Conservation (phyloP, 805 yeast genomes). For the Wickerhamomyces bisporus region DNA sequence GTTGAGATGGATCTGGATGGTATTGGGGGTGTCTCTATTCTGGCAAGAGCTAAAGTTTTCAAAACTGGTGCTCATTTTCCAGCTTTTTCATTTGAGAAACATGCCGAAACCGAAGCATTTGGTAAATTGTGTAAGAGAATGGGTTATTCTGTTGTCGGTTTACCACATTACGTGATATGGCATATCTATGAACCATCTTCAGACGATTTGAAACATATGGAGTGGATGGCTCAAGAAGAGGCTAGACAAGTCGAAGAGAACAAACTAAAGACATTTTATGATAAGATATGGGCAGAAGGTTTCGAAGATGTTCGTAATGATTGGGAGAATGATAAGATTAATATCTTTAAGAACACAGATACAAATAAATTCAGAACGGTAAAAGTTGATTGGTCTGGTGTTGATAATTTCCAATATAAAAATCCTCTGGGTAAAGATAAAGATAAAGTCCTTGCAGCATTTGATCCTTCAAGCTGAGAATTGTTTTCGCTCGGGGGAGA, state of each 20-base stretch:
- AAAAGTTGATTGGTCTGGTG: constrained; percentile 69
- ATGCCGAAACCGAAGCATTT: constrained; percentile 97
- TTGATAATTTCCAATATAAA: constrained; percentile 30
- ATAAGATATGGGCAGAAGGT: constrained; percentile 71
- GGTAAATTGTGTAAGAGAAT: constrained; percentile 84
- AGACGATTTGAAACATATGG: constrained; percentile 86
- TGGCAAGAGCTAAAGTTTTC: constrained; percentile 85
- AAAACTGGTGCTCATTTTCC: constrained; percentile 93
- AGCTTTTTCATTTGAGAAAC: constrained; percentile 91
- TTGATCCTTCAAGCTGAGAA: constrained; percentile 19
- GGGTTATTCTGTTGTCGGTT: constrained; percentile 86
- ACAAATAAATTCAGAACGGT: constrained; percentile 41
- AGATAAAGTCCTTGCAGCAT: constrained; percentile 26
- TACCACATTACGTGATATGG: constrained; percentile 96
- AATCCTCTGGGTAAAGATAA: constrained; percentile 19
- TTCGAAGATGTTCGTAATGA: constrained; percentile 69
- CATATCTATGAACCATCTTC: constrained; percentile 93
- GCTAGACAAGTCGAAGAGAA: constrained; percentile 59
- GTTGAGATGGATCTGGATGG: constrained; percentile 94
- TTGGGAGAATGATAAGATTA: constrained; percentile 70
- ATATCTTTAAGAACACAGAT: constrained; percentile 77
- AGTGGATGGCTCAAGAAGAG: constrained; percentile 86
- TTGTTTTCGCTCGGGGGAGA: no score
- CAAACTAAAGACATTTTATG: constrained; percentile 57
- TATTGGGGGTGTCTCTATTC: constrained; percentile 94